Evolutionary conservation across 768 basidiomycete species (phyloP), one percentile per base, ranked within the genome.

Genomic region (Boletus barrowsii): DNA sequence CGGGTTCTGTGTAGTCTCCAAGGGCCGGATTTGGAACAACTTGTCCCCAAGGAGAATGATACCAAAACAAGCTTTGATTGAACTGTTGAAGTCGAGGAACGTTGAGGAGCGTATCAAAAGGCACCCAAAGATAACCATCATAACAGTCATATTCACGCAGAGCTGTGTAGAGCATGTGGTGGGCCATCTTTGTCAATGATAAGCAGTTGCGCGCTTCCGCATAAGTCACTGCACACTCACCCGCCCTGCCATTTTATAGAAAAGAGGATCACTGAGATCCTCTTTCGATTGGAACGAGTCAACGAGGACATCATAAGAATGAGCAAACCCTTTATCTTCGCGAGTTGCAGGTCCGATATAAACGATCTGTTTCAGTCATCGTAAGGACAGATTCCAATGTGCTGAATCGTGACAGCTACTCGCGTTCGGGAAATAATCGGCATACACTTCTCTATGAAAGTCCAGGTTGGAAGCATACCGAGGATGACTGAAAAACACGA

Each of bases 91-190:
- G 67, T 30, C 79, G 77, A 13, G 79, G 78, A 40, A 80, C 62
- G 52, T 81, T 81, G 46, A 81, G 68, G 18, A 80, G 62, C 8
- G 79, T 76, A 56, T 80, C 77, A 53, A 80, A 79, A 15, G 80
- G 79, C 37, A 74, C 78, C 79, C 79, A 80, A 15, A 80, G 72
- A 60, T 79, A 79, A 6, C 79, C 79, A 30, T 76, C 68, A 58
- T 81, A 81, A 58, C 79, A 80, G 13, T 61, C 67, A 47, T 76
- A 60, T 45, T 75, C 76, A 42, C 67, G 66, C 51, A 81, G 48
- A 33, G 73, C 77, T 4, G 77, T 80, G 57, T 77, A 78, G 10
- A 80, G 68, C 78, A 80, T 80, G 54, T 80, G 79, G 50, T 81
- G 79, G 7, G 78, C 79, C 79, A 79, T 76, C 68, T 63, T 45